These are phyloP conservation scores for Suhomyces kunorum DNA, from an alignment of 1,139 yeast genomes.

Conservation along the genomic window DNA sequence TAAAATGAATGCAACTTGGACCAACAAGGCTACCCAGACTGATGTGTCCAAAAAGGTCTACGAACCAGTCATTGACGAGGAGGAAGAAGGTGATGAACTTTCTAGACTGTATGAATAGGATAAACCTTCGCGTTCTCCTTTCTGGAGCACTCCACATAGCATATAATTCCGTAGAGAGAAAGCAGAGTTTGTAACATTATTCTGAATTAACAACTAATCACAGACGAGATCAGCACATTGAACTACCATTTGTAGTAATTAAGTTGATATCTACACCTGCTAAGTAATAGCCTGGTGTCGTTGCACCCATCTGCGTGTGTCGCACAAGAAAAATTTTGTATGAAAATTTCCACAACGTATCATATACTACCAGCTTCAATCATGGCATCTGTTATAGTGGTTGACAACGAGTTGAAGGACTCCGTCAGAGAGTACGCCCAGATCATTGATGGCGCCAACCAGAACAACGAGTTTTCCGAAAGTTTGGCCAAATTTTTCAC, in stretches of 20 bases:
- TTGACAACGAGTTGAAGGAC: slow-evolving; percentile 46
- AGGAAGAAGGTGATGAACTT: slow-evolving; percentile 26
- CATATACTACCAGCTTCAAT: slow-evolving; percentile 6
- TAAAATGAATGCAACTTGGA: slow-evolving; percentile 2
- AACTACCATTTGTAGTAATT: too few relatives aligned
- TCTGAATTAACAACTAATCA: too few relatives aligned
- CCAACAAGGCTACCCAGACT: slow-evolving; percentile 9
- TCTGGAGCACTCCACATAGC: too few relatives aligned
- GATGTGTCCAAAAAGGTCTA: slow-evolving; percentile 14
- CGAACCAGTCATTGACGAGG: slow-evolving; percentile 31
- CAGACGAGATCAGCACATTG: too few relatives aligned
- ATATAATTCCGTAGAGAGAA: too few relatives aligned
- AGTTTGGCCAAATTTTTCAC: slow-evolving; percentile 28
- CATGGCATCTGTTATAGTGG: slow-evolving; percentile 51
- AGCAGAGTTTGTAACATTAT: too few relatives aligned
- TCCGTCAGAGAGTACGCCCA: slow-evolving; percentile 45
- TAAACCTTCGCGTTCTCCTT: too few relatives aligned
- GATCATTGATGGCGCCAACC: slow-evolving; percentile 39
- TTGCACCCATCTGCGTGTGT: slow-evolving; percentile 9
- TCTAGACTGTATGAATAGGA: neutral
- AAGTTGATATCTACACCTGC: too few relatives aligned
- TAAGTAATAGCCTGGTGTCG: too few relatives aligned
- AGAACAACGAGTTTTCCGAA: slow-evolving; percentile 30
- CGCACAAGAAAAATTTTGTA: slow-evolving; percentile 15
- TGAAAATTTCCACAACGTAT: slow-evolving; percentile 9